Conservation (phyloP, 1,139 yeast genomes). For the Yamadazyma dendronema region DNA sequence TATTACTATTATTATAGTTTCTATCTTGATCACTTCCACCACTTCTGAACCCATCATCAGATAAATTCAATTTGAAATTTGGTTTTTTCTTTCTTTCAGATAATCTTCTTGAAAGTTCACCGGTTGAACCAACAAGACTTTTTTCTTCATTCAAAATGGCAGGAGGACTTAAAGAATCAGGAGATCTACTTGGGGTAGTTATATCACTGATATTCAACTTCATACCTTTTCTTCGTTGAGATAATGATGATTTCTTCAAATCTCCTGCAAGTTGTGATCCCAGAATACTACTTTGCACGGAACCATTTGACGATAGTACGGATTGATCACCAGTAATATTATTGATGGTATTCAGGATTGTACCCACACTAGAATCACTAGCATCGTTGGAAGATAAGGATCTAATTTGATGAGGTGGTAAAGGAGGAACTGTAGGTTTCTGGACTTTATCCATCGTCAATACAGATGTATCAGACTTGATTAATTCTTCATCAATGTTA, state of each 20-base stretch:
- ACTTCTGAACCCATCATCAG: conserved; percentile 7
- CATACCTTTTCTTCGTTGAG: conserved; percentile 63
- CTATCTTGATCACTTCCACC: background rate
- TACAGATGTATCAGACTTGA: conserved; percentile 7
- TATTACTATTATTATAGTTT: background rate
- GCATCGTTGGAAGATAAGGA: conserved; percentile 18
- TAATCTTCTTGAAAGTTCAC: conserved; percentile 35
- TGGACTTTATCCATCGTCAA: conserved; percentile 8
- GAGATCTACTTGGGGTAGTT: conserved; percentile 9
- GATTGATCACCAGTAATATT: conserved; percentile 1
- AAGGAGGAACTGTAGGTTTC: conserved; percentile 13
- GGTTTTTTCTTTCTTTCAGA: conserved; percentile 41
- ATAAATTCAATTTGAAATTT: conserved; percentile 36
- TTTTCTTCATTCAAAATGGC: conserved; percentile 9
- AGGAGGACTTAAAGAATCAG: conserved; percentile 16
- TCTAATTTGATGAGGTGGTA: conserved; percentile 15
- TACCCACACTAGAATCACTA: conserved; percentile 1
- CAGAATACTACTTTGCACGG: too few species aligned
- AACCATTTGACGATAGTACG: background rate
- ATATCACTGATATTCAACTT: conserved; percentile 42
- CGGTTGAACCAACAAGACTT: conserved; percentile 22
- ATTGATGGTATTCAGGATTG: background rate
- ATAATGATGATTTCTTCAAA: conserved; percentile 47
- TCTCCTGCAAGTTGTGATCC: background rate
- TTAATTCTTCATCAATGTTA: conserved; percentile 7